phyloP scores from a whole-genome alignment of 371 early-diverging fungal species.

The Mucor circinelloides region DNA sequence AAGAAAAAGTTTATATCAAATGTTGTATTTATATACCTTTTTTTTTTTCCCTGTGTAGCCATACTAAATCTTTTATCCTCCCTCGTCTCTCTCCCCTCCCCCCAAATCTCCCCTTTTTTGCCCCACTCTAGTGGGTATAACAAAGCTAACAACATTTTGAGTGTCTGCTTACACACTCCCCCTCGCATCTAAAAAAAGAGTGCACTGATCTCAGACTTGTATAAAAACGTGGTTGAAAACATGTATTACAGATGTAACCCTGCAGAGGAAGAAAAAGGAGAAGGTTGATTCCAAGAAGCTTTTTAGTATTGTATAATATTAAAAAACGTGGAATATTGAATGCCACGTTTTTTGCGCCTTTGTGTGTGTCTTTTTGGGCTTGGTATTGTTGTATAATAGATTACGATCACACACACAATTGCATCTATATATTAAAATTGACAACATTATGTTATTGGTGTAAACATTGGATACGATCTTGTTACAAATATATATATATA shows the following conservation, averaged over 20 bases:
- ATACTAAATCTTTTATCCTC: constrained; percentile 6
- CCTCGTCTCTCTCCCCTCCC: background rate
- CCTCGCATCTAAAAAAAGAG: background rate
- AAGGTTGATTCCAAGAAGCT: background rate
- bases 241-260: constrained; percentile 11
- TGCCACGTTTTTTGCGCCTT: background rate
- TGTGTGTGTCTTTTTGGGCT: background rate
- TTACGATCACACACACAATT: background rate
- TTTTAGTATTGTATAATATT: constrained; percentile 6
- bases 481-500: no score
- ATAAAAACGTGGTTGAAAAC: constrained; percentile 10
- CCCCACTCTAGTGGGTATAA: background rate
- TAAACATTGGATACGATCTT: no score
- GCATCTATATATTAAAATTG: background rate
- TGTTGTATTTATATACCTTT: constrained; percentile 7
- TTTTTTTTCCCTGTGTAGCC: constrained; percentile 10
- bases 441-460: no score
- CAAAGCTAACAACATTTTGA: background rate
- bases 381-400: background rate
- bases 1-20: background rate
- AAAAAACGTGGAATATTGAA: constrained; percentile 5
- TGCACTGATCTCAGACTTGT: constrained; percentile 11
- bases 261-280: constrained; percentile 5
- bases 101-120: constrained; percentile 2
- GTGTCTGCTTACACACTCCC: background rate